phyloP scores from a whole-genome alignment of 148 eudicot species.

The Vaccinium darrowii region DNA sequence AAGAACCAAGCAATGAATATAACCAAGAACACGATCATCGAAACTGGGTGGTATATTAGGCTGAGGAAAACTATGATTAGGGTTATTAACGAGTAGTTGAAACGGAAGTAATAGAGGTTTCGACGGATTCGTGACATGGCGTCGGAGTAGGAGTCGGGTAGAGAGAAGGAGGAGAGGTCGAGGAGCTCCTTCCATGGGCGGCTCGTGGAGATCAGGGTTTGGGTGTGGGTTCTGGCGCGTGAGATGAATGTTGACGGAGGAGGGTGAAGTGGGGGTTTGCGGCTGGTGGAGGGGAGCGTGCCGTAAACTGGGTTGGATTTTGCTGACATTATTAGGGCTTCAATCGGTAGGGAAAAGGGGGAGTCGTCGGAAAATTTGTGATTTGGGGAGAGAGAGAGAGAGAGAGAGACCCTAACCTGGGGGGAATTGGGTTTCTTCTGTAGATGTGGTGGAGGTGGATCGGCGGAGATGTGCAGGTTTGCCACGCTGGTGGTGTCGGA shows the following conservation, averaged over 20 bases:
- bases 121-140: slow-evolving; percentile 51
- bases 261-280: neutral
- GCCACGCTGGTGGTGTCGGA: no score
- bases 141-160: slow-evolving; percentile 47
- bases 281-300: slow-evolving; percentile 30
- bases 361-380: neutral
- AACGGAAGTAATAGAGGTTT: slow-evolving; percentile 58
- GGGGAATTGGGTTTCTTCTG: neutral
- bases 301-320: slow-evolving; percentile 30
- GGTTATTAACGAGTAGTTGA: slow-evolving; percentile 56
- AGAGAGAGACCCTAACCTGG: neutral
- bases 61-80: slow-evolving; percentile 50
- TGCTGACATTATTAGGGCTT: slow-evolving; percentile 8
- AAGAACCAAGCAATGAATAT: slow-evolving; percentile 49
- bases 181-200: slow-evolving; percentile 68
- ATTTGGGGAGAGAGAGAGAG: neutral
- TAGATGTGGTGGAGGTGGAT: neutral
- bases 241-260: slow-evolving; percentile 33
- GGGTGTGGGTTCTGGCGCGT: slow-evolving; percentile 35
- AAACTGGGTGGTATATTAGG: slow-evolving; percentile 65
- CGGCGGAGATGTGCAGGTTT: neutral
- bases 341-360: no score
- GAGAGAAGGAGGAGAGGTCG: slow-evolving; percentile 42
- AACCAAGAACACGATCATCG: slow-evolving; percentile 59
- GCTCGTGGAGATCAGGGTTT: slow-evolving; percentile 37